Evolutionary conservation across 768 basidiomycete species (phyloP), one percentile per base, ranked within the genome.

Genomic region (Rubroboletus satanas): DNA sequence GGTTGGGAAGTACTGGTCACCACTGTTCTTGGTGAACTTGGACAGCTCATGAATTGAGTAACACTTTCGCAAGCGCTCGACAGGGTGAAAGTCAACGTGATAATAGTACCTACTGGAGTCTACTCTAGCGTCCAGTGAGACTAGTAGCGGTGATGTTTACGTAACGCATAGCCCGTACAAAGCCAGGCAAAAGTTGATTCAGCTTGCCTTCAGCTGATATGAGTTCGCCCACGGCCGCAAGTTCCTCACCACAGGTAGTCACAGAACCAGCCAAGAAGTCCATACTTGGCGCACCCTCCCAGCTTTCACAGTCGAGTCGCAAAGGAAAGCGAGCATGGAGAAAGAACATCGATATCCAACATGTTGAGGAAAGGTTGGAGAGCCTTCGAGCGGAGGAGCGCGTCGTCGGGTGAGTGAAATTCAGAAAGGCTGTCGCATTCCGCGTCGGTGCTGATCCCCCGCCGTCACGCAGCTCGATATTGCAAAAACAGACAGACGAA

Each of bases 251-350:
- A 9, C 49, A 45, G 32, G 15, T 14, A 2, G 7, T 28, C 14
- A 8, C 18, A 36, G 69, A 68, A 39, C 15, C 39, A 15, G 5
- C 37, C 31, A 58, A 52, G 21, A 59, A 52, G 41, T 60, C 65
- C 4, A 50, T 28, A 3, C 38, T 68, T 5, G 66, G 69, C 4
- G 69, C 66, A 4, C 70, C 70, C 31, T 62, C 69, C 5, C 70
- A 70, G 32, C 61, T 58, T n/a, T 61, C 51, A 12, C 93, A 95
- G 69, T 70, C 83, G 0, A 90, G 87, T 62, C 76, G 93, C 54
- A 96, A 93, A 70, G 91, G 93, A n/a, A 96, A 96, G 70, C 83
- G 82, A 52, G 84, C 93, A 45, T 96, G 94, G 94, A 74, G 94
- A 67, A 96, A 97, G 75, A 91, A 97, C 70, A 85, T 96, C 49